These are phyloP conservation scores for Fusarium incarnatum DNA, from an alignment of 2,329 filamentous ascomycete genomes.

Conservation along the genomic window DNA sequence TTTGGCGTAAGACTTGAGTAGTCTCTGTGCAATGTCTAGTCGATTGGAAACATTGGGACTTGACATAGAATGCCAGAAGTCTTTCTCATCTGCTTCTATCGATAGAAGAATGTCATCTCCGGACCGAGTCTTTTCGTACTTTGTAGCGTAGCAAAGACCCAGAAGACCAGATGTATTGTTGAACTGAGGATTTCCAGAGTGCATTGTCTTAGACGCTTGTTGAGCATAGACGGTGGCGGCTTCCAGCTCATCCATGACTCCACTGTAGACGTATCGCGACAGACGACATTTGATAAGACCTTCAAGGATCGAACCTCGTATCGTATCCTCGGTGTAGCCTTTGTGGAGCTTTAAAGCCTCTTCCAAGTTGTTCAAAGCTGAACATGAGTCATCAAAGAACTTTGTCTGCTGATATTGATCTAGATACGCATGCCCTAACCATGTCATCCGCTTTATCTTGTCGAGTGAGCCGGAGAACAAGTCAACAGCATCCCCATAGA, in stretches of 20 bases:
- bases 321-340: neutral
- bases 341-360: rapidly evolving
- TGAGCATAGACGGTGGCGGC: rapidly evolving
- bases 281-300: neutral
- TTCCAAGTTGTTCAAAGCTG: neutral
- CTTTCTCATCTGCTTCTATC: neutral
- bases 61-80: neutral
- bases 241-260: rapidly evolving
- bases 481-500: neutral
- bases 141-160: neutral
- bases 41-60: neutral
- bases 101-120: neutral
- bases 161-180: neutral
- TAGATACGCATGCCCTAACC: neutral
- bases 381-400: neutral
- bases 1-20: neutral
- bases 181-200: neutral
- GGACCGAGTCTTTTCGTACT: neutral
- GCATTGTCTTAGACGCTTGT: rapidly evolving
- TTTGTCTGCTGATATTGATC: neutral
- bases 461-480: neutral
- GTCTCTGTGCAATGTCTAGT: neutral
- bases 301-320: neutral
- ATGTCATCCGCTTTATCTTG: neutral
- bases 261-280: rapidly evolving